Evolutionary conservation across 495 filamentous ascomycete species (phyloP).

Genomic region (Acidiella bohemica): DNA sequence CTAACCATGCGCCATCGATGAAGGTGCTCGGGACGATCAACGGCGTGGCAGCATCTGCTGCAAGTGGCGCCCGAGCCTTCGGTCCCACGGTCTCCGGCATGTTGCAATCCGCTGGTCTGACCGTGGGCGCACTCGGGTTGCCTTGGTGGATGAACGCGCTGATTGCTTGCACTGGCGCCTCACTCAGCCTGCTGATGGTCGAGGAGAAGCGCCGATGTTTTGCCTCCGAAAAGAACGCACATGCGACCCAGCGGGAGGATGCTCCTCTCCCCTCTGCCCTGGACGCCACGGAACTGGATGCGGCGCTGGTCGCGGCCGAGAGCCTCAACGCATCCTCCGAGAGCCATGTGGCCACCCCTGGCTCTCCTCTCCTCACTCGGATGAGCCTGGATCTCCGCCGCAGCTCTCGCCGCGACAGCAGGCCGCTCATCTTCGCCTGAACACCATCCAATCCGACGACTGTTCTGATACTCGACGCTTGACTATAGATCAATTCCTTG

Average conservation of each 20-base stretch:
- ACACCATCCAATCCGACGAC: too few relatives aligned
- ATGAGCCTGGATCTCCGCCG: conserved; percentile 16
- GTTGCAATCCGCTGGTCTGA: conserved; percentile 66
- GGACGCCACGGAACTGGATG: conserved; percentile 9
- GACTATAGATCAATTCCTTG: conserved; percentile 10
- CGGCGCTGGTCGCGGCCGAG: conserved; percentile 16
- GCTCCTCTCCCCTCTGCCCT: conserved; percentile 8
- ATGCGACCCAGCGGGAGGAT: not conserved
- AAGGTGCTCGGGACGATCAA: conserved; percentile 82
- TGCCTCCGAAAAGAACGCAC: conserved; percentile 15
- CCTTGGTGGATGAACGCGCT: conserved; percentile 83
- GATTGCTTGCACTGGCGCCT: conserved; percentile 61
- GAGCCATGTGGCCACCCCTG: conserved; percentile 8
- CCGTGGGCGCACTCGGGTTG: conserved; percentile 67
- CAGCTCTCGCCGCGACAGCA: conserved; percentile 10
- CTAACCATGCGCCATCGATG: conserved; percentile 67
- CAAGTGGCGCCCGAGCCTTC: conserved; percentile 72
- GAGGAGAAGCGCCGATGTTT: conserved; percentile 17
- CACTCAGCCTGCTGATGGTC: conserved; percentile 34
- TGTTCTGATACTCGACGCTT: not conserved
- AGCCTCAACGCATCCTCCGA: conserved; percentile 10
- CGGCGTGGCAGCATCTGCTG: conserved; percentile 79
- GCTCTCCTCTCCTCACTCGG: conserved; percentile 12
- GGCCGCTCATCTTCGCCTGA: not conserved
- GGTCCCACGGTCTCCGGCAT: conserved; percentile 79